Evolutionary conservation across 768 basidiomycete genomes (phyloP), one percentile per base, ranked within the genome.

Genomic region (Podaxis mareebaensis): DNA sequence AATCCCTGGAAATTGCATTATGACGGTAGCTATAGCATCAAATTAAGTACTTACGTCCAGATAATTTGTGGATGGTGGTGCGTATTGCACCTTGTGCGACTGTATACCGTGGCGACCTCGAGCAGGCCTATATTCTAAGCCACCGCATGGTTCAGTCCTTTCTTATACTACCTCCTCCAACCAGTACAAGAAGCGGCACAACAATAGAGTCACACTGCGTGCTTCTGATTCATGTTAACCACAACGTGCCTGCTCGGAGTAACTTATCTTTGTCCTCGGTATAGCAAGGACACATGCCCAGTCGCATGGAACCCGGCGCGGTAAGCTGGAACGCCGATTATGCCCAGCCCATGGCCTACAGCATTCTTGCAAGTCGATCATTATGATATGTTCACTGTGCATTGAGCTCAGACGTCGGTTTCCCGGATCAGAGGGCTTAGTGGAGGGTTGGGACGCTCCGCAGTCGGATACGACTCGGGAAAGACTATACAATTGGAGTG

Each of bases 191-290:
- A 51, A 24, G 24, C 26, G 5, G 49, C 13, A 51, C 7, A 22
- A 46, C 38, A 10, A 40, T 4, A 33, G 20, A 24, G 22, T 42
- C 28, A 26, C 24, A 42, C 22, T 40, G 22, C 24, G 11, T 46
- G 13, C 20, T 33, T 49, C 44, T 59, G 58, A 59, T 46, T 59
- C 58, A 26, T 59, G 48, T 15, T 36, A n/a, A 49, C 4, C 33
- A 51, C 49, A 24, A 51, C 4, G 49, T 20, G 17, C 11, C 20
- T 11, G 26, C 26, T 28, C 24, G 49, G 20, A 28, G 24, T 15
- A 24, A 33, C 13, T 13, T 12, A 22, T 24, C 24, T 26, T 51
- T 51, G 49, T 28, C 49, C 49, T 28, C 22, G 5, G 28, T 51
- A 51, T 46, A 51, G 49, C 26, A 24, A 10, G n/a, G 42, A 20